Evolutionary conservation across 2,329 filamentous ascomycete genomes (phyloP), one percentile per base, ranked within the genome.

Genomic region (Venturia nashicola): DNA sequence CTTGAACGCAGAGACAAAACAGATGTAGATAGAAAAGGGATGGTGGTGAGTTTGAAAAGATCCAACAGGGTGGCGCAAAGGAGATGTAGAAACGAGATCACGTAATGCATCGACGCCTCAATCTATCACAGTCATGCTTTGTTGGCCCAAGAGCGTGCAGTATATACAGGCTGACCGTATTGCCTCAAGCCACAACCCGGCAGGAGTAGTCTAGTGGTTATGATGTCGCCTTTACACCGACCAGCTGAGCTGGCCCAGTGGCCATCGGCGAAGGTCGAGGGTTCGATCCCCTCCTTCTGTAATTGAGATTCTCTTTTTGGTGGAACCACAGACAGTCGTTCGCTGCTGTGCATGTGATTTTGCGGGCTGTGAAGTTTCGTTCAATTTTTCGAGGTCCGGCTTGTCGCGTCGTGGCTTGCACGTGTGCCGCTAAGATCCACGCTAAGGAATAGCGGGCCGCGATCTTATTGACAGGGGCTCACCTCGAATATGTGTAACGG

Each of bases 141-240:
- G 11, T 42, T 16, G 40, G 14, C 11, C 14, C 11, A 8, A 11
- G 2, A 8, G 11, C 5, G 1, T 39, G 40, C 40, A 60, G 61
- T n/a, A n/a, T n/a, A n/a, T n/a, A n/a, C n/a, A n/a, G n/a, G n/a
- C n/a, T n/a, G n/a, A n/a, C n/a, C n/a, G n/a, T n/a, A n/a, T n/a
- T n/a, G n/a, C n/a, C n/a, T n/a, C n/a, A n/a, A n/a, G n/a, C n/a
- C n/a, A n/a, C n/a, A n/a, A n/a, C n/a, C n/a, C n/a, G n/a, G n/a
- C 61, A 51, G 61, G 40, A 46, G 61, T 62, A 62, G 61, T 62
- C 61, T 62, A 62, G 61, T 62, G 61, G 61, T 62, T 62, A 62
- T 62, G 61, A 62, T 62, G 61, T 62, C 42, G 61, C 61, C 61
- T 62, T 62, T 62, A 62, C 61, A 62, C 11, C 5, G 3, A 16